Base-by-base conservation (phyloP, 306 rosid species). In the Rosa rugosa region DNA sequence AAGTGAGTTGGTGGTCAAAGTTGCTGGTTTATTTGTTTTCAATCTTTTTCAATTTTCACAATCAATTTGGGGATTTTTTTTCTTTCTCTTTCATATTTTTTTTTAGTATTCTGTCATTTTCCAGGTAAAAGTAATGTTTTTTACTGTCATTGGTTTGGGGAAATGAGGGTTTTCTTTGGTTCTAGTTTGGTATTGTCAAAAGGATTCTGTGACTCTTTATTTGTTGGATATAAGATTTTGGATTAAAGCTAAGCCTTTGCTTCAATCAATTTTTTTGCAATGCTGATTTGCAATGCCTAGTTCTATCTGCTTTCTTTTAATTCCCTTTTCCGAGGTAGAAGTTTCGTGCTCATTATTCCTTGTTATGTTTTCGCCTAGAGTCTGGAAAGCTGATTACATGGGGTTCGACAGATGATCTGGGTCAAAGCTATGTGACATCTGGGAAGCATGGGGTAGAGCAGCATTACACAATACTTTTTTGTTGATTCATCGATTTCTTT, bases 361-460 rank as follows among this genome's bases (percentile, higher is more conserved):
- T 46, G 46, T 20, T 60, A 45, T 63, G 16, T 71, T 72, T 82
- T 84, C 62, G 14, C 62, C 34, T 87, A 94, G 98, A 84, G 41
- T 80, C 84, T 77, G 97, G 97, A 80, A 94, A 94, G 83, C 97
- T 92, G 79, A 94, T 92, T 69, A 94, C 98, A 68, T 94, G 97
- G 98, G 98, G 98, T 50, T 90, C 98, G 64, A 90, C 98, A 14
- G 97, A 92, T 89, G 98, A 94, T 88, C 82, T 94, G 72, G 98
- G 98, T 51, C 98, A 94, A 86, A 94, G 97, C 89, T 94, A 94
- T 84, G 89, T 94, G 75, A 89, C 98, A 22, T 92, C 97, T 54
- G 98, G 98, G 81, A 94, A 92, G 82, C 98, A 94, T 25, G 97
- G 97, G 97, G 98, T 94, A 92, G 80, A 74, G 82, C 47, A 66